These are phyloP conservation scores for Gnomoniopsis smithogilvyi DNA, from an alignment of 2,329 filamentous ascomycete species.

Conservation along the genomic window DNA sequence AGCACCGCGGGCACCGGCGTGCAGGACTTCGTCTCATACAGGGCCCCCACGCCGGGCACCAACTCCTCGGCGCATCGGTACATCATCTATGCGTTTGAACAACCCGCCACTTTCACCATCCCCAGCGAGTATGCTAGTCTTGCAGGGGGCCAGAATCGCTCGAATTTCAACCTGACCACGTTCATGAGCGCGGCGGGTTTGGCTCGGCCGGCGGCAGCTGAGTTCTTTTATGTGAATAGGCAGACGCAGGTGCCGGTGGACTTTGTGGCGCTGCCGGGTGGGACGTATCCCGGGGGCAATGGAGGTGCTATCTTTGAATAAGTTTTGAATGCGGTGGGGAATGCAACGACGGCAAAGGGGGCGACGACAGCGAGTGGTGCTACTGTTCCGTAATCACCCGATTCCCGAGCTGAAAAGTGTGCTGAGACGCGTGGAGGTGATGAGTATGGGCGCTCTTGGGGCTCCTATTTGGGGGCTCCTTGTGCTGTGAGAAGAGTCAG, in stretches of 20 bases:
- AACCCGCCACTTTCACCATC: constrained; percentile 8
- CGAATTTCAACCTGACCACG: constrained; percentile 4
- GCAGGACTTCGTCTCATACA: constrained; percentile 9
- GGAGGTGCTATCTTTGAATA: constrained; percentile 12
- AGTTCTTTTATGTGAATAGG: constrained; percentile 15
- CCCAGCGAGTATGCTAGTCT: constrained; percentile 1
- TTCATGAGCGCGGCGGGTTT: constrained; percentile 12
- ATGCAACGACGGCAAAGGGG: too few relatives aligned
- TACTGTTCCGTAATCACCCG: neutral
- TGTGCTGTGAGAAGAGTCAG: neutral
- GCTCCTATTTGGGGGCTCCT: neutral
- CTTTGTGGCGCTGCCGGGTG: constrained; percentile 10
- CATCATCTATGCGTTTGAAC: constrained; percentile 15
- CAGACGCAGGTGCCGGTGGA: constrained; percentile 5
- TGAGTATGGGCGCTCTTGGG: neutral
- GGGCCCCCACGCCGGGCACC: constrained; percentile 1
- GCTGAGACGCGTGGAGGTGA: too few relatives aligned
- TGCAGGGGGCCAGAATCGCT: constrained; percentile 7
- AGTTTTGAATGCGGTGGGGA: neutral
- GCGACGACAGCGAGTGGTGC: neutral
- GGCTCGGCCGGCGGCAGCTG: constrained; percentile 8
- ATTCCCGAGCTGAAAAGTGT: too few relatives aligned
- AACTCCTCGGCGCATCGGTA: constrained; percentile 16
- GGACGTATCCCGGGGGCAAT: constrained; percentile 11
- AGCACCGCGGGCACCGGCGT: neutral